Percentiles rank a stretch among this genome's conserved stretches.
These are phyloP conservation scores for Astraeus odoratus DNA, from an alignment of 768 basidiomycete genomes.

Conservation along the genomic window DNA sequence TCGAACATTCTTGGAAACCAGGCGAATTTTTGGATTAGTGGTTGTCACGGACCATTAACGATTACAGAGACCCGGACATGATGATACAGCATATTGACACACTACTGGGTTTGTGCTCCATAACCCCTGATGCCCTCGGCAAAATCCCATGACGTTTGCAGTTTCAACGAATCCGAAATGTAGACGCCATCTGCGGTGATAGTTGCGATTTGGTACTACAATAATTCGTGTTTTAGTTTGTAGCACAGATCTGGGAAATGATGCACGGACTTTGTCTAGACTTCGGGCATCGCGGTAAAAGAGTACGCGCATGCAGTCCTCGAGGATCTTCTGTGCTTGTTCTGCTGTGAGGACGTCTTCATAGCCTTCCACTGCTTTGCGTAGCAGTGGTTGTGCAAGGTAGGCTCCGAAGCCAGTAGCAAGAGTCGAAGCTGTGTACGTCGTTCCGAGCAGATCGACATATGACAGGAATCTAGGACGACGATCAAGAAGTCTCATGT, in stretches of 20 bases:
- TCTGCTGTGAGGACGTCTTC: conserved; percentile 71
- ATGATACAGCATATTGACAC: conserved; percentile 1
- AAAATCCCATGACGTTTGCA: conserved; percentile 85
- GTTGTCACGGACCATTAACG: background rate
- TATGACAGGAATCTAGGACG: conserved; percentile 76
- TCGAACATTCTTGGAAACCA: background rate
- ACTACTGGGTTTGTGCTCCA: conserved; percentile 82
- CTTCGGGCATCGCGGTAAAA: conserved; percentile 96
- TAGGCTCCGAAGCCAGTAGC: conserved; percentile 93
- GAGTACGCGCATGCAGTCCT: conserved; percentile 85
- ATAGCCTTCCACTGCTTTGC: conserved; percentile 82
- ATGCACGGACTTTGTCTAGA: conserved; percentile 74
- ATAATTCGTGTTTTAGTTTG: background rate
- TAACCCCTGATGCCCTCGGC: conserved; percentile 91
- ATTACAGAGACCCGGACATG: conserved; percentile 1
- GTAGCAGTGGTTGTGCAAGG: conserved; percentile 88
- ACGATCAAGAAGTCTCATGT: background rate
- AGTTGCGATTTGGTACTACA: conserved; percentile 90
- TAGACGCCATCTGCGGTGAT: conserved; percentile 69
- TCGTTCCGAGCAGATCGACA: conserved; percentile 95
- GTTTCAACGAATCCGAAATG: conserved; percentile 71
- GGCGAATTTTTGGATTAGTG: background rate
- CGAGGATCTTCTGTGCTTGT: conserved; percentile 71
- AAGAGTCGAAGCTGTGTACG: conserved; percentile 86
- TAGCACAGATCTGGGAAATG: background rate